phyloP scores from a whole-genome alignment of 1,139 yeast genomes.

The Scheffersomyces titani region DNA sequence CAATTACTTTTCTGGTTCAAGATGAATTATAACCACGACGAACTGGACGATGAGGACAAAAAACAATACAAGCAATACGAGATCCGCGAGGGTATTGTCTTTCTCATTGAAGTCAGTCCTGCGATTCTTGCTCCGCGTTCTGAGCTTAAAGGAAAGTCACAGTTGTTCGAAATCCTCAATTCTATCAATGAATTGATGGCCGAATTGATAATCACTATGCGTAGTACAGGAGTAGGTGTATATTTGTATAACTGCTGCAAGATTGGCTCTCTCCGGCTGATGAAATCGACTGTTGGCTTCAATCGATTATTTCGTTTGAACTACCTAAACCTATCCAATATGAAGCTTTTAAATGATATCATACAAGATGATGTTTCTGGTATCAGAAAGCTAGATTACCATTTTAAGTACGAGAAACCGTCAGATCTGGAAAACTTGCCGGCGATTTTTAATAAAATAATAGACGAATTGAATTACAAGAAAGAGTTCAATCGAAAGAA shows the following conservation, averaged over 20 bases:
- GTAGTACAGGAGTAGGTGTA: constrained; percentile 68
- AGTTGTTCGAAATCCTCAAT: constrained; percentile 52
- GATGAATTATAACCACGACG: not conserved
- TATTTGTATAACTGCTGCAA: constrained; percentile 55
- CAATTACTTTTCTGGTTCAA: not conserved
- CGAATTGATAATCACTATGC: constrained; percentile 58
- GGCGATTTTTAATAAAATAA: constrained; percentile 30
- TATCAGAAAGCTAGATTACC: constrained; percentile 14
- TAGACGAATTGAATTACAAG: constrained; percentile 35
- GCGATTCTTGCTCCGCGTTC: constrained; percentile 41
- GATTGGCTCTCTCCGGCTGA: constrained; percentile 24
- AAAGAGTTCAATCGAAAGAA: constrained; percentile 35
- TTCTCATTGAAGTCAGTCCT: constrained; percentile 61
- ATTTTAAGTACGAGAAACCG: constrained; percentile 16
- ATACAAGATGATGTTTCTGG: constrained; percentile 29
- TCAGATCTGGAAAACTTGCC: constrained; percentile 19
- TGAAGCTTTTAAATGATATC: constrained; percentile 38
- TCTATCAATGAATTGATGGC: constrained; percentile 58
- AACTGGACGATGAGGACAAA: constrained; percentile 1
- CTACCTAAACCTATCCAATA: constrained; percentile 39
- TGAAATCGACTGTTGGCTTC: constrained; percentile 27
- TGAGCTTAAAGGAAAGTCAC: constrained; percentile 37
- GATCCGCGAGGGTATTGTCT: constrained; percentile 62
- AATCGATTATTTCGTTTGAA: constrained; percentile 34
- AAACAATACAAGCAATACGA: constrained; percentile 40